Conservation (phyloP, 2,329 filamentous ascomycete species). For the Cryphonectria radicalis region DNA sequence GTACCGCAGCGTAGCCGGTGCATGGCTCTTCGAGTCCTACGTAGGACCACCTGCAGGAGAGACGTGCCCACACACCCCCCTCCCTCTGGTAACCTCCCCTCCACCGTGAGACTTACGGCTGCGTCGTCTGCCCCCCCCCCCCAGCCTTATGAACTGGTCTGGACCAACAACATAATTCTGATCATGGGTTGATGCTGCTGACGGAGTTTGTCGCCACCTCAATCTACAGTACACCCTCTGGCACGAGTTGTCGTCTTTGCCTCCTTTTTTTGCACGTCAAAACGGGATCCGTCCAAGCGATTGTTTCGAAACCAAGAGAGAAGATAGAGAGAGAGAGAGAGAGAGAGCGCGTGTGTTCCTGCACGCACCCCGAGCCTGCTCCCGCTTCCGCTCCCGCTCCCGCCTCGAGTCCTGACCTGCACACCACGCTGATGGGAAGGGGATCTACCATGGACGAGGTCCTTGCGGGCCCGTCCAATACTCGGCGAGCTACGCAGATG, state of each 20-base stretch:
- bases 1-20: neutral
- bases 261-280: neutral
- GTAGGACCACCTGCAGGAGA: slow-evolving; percentile 5
- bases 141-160: neutral
- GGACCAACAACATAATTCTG: neutral
- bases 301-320: neutral
- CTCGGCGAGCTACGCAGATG: slow-evolving; percentile 15
- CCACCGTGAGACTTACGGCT: neutral
- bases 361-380: slow-evolving; percentile 2
- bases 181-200: slow-evolving; percentile 6
- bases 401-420: neutral
- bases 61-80: neutral
- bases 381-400: neutral
- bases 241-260: neutral
- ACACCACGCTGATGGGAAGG: slow-evolving; percentile 20
- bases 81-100: neutral
- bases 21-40: neutral
- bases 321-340: slow-evolving; percentile 2
- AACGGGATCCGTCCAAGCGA: neutral
- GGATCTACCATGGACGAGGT: slow-evolving; percentile 21
- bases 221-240: slow-evolving; percentile 4
- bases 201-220: slow-evolving; percentile 9
- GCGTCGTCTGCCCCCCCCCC: neutral
- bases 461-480: slow-evolving; percentile 21
- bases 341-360: neutral